Evolutionary conservation across 2,329 filamentous ascomycete species (phyloP), one percentile per base, ranked within the genome.

Genomic region (Sporothrix curviconia): DNA sequence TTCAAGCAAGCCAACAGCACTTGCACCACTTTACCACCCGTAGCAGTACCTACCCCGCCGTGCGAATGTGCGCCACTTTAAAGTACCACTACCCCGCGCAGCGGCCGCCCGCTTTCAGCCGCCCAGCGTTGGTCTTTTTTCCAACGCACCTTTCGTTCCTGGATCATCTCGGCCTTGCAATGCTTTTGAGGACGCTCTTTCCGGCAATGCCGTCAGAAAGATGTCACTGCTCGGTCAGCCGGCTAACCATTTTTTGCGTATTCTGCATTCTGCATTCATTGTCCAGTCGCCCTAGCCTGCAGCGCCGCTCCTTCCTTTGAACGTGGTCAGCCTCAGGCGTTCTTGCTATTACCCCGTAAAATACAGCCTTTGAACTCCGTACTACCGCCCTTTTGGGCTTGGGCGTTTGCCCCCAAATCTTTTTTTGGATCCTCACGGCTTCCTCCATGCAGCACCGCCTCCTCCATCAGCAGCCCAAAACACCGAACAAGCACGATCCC

Each of bases 371-470:
- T 22, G n/a, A n/a, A n/a, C n/a, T 22, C n/a, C 37, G 19, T 22
- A 43, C 22, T 28, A 32, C 30, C 40, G 40, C 40, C 40, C 25
- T 25, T 14, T 11, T 11, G 22, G 11, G 22, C 22, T 25, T 44
- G 42, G n/a, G 3, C 14, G 8, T 24, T 36, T 24, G 46, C 30
- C 46, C n/a, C 46, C 17, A 15, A 17, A 34, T 36, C 30, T 49
- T 34, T 49, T 46, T 49, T 49, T 49, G 46, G 46, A 36, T 49
- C n/a, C n/a, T n/a, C n/a, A n/a, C n/a, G n/a, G n/a, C 46, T 49
- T 37, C 47, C 19, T 15, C 25, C 47, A 17, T 5, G 8, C 25
- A 25, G 32, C 47, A 51, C 47, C 24, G 47, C 47, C 47, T 39
- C 47, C 14, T 34, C n/a, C 44, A 2, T 6, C 17, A 9, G 9